Evolutionary conservation across 73 alveolate species (phyloP).

Genomic region (Diophrys sp.): DNA sequence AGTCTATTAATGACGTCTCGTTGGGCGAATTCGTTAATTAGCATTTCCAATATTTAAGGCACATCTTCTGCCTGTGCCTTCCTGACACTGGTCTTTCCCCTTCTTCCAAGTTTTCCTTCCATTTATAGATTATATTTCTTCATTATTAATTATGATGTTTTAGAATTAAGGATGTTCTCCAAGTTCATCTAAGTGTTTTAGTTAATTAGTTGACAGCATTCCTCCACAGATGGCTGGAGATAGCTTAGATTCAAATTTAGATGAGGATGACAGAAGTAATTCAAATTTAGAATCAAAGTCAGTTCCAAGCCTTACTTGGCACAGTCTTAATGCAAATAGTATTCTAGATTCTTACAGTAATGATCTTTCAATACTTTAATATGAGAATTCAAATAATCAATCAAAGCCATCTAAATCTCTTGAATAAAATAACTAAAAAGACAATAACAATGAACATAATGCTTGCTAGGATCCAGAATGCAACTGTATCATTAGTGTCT

Average conservation of each 20-base stretch:
- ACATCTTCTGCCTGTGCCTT: not conserved
- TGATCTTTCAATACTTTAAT: conserved; percentile 83
- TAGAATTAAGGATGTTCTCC: conserved; percentile 65
- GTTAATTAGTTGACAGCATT: conserved; percentile 66
- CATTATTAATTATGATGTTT: conserved; percentile 61
- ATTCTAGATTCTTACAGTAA: conserved; percentile 82
- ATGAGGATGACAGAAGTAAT: conserved; percentile 67
- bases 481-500: not conserved
- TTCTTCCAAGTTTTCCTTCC: not conserved
- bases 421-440: not conserved
- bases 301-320: conserved; percentile 86
- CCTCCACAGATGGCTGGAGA: conserved; percentile 66
- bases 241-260: conserved; percentile 49
- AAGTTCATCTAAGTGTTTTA: conserved; percentile 77
- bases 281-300: conserved; percentile 77
- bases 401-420: not conserved
- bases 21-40: too few species aligned
- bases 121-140: too few species aligned
- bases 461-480: not conserved
- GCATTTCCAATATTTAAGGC: not conserved
- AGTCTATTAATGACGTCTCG: not conserved
- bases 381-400: conserved; percentile 76
- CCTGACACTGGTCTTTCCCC: not conserved
- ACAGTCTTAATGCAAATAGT: conserved; percentile 91
- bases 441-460: not conserved